Base-by-base conservation (phyloP, 2,329 filamentous ascomycete genomes). In the Aspergillus costaricaensis region DNA sequence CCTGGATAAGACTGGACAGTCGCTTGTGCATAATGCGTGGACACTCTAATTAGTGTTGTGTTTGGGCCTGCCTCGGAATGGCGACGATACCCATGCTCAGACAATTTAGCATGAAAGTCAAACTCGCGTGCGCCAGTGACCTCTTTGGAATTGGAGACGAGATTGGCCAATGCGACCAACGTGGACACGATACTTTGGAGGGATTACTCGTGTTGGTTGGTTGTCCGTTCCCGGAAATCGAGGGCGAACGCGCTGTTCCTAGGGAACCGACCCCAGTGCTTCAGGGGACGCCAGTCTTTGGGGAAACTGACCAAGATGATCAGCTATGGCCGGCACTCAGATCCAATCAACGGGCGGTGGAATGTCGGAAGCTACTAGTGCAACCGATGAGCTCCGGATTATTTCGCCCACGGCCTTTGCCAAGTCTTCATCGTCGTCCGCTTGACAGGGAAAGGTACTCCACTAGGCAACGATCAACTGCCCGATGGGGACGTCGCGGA, bases 211-310 rank as follows among this genome's bases (percentile, higher is more conserved):
- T 55, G 53, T 55, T 55, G 53, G 39, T 36, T 55, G 43, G 39
- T 14, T 30, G 21, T 57, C 17, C 21, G 25, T 57, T 57, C 62
- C 61, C 59, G 59, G 59, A 63, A 55, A 23, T 55, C 53, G 56
- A 61, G 55, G 48, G n/a, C 23, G 32, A 48, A 55, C 38, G 39
- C 38, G 39, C 38, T 38, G 43, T 41, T 49, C 25, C 55, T 53
- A 53, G 32, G 51, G 32, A 53, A 44, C 19, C 41, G 41, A 21
- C 10, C 49, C 58, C 54, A 32, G 47, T 57, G 27, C 47, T 36
- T 58, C 58, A 61, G 58, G 58, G 55, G 58, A 58, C 55, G 52
- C 41, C 61, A 52, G 61, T 57, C 32, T 53, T 59, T 50, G 60
- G 57, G 52, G 48, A 62, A 55, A 52, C 19, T 27, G 48, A 60